Base-by-base conservation (phyloP, 2,329 filamentous ascomycete species). In the Incumbomyces delicatus region DNA sequence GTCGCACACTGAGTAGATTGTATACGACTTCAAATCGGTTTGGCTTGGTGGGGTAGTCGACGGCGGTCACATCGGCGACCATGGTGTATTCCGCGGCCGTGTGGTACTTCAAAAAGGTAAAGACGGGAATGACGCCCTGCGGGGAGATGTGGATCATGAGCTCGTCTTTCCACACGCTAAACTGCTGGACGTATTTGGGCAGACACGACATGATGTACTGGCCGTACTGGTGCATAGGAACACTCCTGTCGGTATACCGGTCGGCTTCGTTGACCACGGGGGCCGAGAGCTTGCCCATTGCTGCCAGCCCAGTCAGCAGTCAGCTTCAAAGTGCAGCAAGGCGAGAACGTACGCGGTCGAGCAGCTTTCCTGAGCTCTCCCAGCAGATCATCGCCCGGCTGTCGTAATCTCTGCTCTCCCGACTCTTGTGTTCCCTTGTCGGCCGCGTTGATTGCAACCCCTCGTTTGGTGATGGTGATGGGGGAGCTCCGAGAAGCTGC, bases 81-180 rank as follows among this genome's bases (percentile, higher is more conserved):
- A 92, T 86, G 46, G 92, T 98, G 74, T 85, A 98, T 68, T 98
- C 92, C 67, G 92, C 90, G 41, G 92, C 83, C 32, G 92, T 95
- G 75, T 98, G 94, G 73, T 95, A 85, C 73, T 96, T 96, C 60
- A 98, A 76, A 73, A 98, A 98, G 51, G 78, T 80, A 68, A 98
- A 89, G 60, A 94, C 85, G 33, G 92, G 92, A 57, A 95, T 79
- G 58, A 96, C 81, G 57, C 87, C 92, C 32, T 85, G 72, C 1
- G 92, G 92, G 40, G 87, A 76, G 62, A 96, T 92, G 69, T 94
- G 90, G 66, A 95, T 87, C 59, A 85, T 88, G 64, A 98, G 80
- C 70, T 98, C 92, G 65, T 98, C 92, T 73, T 98, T 98, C 92
- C 92, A 98, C 47, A 98, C 90, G 11, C 89, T 94, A 73, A 96